These are phyloP conservation scores for Sclerotinia nivalis DNA, from an alignment of 2,329 filamentous ascomycete species.

Conservation along the genomic window DNA sequence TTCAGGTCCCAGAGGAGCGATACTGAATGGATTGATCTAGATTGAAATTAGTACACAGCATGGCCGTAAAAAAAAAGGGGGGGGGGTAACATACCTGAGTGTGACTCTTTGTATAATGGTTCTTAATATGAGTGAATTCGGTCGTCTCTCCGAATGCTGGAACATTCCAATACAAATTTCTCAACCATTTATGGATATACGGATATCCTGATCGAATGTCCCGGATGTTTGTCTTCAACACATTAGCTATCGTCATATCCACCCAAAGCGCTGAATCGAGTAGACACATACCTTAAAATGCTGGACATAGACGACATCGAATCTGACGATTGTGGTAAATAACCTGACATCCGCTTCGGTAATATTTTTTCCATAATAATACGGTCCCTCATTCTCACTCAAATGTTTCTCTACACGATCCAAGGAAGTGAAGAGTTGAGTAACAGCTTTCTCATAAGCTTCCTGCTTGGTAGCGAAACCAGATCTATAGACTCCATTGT, in stretches of 20 bases:
- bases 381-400: constrained; percentile 54
- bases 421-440: constrained; percentile 70
- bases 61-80: background rate
- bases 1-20: constrained; percentile 82
- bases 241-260: background rate
- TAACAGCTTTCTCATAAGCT: constrained; percentile 76
- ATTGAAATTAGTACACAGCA: constrained; percentile 43
- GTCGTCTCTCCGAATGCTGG: constrained; percentile 56
- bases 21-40: constrained; percentile 67
- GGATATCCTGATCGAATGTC: constrained; percentile 53
- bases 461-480: constrained; percentile 84
- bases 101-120: constrained; percentile 90
- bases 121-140: constrained; percentile 58
- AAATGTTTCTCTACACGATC: constrained; percentile 77
- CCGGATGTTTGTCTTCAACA: constrained; percentile 54
- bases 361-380: constrained; percentile 71
- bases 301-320: constrained; percentile 77
- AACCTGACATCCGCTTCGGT: constrained; percentile 84
- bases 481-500: constrained; percentile 72
- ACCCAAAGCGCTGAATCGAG: constrained; percentile 44
- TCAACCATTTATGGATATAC: constrained; percentile 64
- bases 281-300: constrained; percentile 72
- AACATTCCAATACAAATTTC: constrained; percentile 67
- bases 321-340: constrained; percentile 62
- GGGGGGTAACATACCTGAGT: constrained; percentile 47